Evolutionary conservation across 352 stramenopile genomes (phyloP).

Genomic region (Pythium insidiosum): DNA sequence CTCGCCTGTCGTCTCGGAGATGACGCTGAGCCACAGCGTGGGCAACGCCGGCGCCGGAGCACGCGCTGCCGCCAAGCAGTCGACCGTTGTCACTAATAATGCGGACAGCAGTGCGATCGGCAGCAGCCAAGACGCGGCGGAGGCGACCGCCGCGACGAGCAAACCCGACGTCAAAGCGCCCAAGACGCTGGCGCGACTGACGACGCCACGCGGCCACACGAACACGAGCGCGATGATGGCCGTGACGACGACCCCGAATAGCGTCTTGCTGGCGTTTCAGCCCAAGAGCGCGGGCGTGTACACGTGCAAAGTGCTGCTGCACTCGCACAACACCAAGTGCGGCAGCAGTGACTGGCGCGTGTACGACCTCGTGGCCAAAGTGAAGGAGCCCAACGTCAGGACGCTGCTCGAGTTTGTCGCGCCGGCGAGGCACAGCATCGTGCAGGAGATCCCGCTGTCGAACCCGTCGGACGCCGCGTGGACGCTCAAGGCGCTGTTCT

Average conservation of each 20-base stretch:
- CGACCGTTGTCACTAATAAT: neutral
- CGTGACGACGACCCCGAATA: conserved; percentile 24
- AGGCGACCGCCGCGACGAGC: neutral
- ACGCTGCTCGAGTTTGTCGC: conserved; percentile 85
- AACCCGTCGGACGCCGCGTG: conserved; percentile 85
- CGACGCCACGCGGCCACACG: conserved; percentile 28
- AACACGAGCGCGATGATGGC: conserved; percentile 7
- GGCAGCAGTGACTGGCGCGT: conserved; percentile 73
- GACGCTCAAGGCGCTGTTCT: conserved; percentile 70
- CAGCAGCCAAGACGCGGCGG: no score
- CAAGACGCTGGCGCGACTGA: conserved; percentile 31
- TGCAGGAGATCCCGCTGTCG: conserved; percentile 87
- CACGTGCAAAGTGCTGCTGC: conserved; percentile 57
- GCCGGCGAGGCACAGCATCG: conserved; percentile 80
- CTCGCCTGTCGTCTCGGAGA: conserved; percentile 38
- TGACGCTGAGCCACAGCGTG: conserved; percentile 26
- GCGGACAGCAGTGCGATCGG: neutral
- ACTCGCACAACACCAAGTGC: conserved; percentile 46
- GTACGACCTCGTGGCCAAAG: conserved; percentile 76
- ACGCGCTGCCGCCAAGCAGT: conserved; percentile 2
- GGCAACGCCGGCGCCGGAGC: neutral
- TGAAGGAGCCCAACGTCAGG: conserved; percentile 81
- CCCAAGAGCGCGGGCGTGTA: conserved; percentile 65
- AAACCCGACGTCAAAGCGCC: neutral
- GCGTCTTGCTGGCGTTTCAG: conserved; percentile 63